phyloP scores from a whole-genome alignment of 140 eudicot genomes.

The Ambrosia hybrid region DNA sequence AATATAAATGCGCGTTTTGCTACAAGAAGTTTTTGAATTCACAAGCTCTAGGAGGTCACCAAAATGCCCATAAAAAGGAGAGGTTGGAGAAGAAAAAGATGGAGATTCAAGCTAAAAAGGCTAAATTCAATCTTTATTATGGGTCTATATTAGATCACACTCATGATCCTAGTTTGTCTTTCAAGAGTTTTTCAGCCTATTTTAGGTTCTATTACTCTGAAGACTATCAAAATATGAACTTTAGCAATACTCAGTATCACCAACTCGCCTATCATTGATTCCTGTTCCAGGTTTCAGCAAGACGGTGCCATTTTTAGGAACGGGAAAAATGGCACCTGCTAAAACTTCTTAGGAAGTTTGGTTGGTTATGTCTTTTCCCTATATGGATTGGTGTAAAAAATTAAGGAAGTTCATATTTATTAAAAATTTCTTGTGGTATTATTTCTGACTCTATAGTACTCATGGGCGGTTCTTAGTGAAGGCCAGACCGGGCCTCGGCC shows the following conservation, averaged over 20 bases:
- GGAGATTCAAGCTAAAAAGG: conserved; percentile 40
- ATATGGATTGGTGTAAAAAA: not conserved
- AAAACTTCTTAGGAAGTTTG: not conserved
- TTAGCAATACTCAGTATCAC: conserved; percentile 21
- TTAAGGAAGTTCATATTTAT: not conserved
- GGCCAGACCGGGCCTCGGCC: too few species aligned
- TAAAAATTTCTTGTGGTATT: not conserved
- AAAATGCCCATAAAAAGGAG: conserved; percentile 46
- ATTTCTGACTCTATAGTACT: not conserved
- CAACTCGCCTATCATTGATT: conserved; percentile 20
- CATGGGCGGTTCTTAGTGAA: too few species aligned
- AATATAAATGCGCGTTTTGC: conserved; percentile 39
- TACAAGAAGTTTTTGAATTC: conserved; percentile 40
- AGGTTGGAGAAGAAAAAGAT: conserved; percentile 35
- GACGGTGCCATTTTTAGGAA: conserved; percentile 18
- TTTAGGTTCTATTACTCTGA: conserved; percentile 26
- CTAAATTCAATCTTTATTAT: conserved; percentile 33
- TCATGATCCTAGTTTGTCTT: conserved; percentile 24
- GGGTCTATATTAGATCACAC: conserved; percentile 17
- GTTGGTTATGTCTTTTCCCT: conserved; percentile 3
- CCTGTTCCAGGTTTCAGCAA: conserved; percentile 29
- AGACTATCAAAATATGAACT: conserved; percentile 27
- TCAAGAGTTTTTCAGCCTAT: conserved; percentile 31
- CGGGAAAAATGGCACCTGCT: conserved; percentile 25
- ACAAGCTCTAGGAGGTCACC: conserved; percentile 50